Conservation (phyloP, 208 protist species). For the Naegleria fowleri region DNA sequence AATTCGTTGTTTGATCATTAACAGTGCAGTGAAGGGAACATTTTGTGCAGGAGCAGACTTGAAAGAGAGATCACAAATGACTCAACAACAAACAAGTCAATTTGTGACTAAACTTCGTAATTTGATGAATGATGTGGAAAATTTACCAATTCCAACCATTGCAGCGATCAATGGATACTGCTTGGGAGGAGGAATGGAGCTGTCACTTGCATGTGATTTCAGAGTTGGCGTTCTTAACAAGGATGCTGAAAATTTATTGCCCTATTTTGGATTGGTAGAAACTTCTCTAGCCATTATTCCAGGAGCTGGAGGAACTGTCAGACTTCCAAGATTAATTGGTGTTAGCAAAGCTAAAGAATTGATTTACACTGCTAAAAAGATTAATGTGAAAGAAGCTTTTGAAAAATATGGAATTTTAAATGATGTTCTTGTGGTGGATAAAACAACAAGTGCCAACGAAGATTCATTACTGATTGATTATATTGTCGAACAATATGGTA, state of each 20-base stretch:
- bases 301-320: constrained; percentile 77
- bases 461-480: neutral
- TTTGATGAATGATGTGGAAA: constrained; percentile 65
- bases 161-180: constrained; percentile 40
- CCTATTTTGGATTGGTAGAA: constrained; percentile 68
- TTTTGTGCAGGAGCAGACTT: constrained; percentile 47
- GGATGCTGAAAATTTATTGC: constrained; percentile 45
- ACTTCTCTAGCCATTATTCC: constrained; percentile 81
- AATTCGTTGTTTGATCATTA: neutral
- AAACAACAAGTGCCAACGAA: neutral
- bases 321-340: constrained; percentile 67
- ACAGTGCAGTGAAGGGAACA: neutral
- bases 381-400: constrained; percentile 53
- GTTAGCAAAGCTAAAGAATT: constrained; percentile 70
- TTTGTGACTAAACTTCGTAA: constrained; percentile 64
- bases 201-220: constrained; percentile 47
- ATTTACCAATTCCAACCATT: constrained; percentile 56
- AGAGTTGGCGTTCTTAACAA: constrained; percentile 36
- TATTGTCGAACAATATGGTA: constrained; percentile 40
- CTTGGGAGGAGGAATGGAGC: constrained; percentile 62
- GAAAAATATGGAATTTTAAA: constrained; percentile 65
- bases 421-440: constrained; percentile 43
- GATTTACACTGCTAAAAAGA: constrained; percentile 67
- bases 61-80: constrained; percentile 41
- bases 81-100: constrained; percentile 49